A percentile compares a stretch with the other conserved stretches of the same genome.
phyloP scores from a whole-genome alignment of 164 flowering plant species.

The Tetrastigma voinierianum region DNA sequence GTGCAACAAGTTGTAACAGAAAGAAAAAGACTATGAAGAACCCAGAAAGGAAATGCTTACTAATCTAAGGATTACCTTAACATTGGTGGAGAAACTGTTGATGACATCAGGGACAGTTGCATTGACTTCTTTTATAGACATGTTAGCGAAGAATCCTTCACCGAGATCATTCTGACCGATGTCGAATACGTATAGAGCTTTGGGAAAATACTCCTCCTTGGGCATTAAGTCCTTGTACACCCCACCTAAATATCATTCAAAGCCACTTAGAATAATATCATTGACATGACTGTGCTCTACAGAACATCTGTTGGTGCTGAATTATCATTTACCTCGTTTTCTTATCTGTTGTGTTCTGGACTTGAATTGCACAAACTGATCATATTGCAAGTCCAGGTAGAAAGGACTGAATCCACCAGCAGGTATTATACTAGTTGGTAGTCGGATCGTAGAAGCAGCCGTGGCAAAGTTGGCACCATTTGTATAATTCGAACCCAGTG shows the following conservation, averaged over 20 bases:
- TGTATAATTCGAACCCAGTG: conserved; percentile 23
- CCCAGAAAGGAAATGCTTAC: no score
- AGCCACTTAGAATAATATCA: no score
- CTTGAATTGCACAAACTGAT: conserved; percentile 18
- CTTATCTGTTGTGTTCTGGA: conserved; percentile 5
- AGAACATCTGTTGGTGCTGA: no score
- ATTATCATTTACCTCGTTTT: conserved; percentile 10
- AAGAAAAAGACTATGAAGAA: no score
- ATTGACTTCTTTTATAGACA: conserved; percentile 11
- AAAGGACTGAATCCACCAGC: conserved; percentile 24
- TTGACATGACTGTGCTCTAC: no score
- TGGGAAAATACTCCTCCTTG: conserved; percentile 12
- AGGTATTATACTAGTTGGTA: neutral
- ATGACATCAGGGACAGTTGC: conserved; percentile 21
- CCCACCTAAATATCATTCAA: conserved; percentile 7
- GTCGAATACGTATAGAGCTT: conserved; percentile 28
- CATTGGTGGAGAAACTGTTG: conserved; percentile 4
- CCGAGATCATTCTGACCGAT: conserved; percentile 37
- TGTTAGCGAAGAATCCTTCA: conserved; percentile 6
- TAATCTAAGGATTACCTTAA: conserved; percentile 17
- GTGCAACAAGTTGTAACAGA: no score
- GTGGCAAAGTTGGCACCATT: conserved; percentile 34
- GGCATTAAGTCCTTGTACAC: conserved; percentile 18
- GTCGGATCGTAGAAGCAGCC: conserved; percentile 18
- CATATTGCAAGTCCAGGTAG: conserved; percentile 15